Evolutionary conservation across 73 alveolate species (phyloP).

Genomic region (Breviolum minutum): DNA sequence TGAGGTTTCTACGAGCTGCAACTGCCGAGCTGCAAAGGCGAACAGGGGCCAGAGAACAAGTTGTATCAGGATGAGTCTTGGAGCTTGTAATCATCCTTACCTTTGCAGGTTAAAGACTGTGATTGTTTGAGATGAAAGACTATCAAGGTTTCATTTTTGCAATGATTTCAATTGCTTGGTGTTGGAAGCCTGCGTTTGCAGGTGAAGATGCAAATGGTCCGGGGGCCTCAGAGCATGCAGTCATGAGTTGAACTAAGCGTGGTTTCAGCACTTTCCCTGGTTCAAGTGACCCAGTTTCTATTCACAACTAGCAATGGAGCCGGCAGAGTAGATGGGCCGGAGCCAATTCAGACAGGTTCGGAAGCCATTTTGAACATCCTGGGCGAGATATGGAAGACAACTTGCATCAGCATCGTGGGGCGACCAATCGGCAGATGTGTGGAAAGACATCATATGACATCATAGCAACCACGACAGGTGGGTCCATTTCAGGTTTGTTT

Average conservation of each 20-base stretch:
- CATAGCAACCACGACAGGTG: background rate
- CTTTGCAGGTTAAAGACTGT: too few species aligned
- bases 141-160: too few species aligned
- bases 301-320: too few species aligned
- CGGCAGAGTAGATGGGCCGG: background rate
- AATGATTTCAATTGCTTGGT: too few species aligned
- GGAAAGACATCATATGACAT: background rate
- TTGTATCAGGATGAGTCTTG: too few species aligned
- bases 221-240: background rate
- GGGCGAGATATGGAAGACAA: constrained; percentile 88
- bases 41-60: background rate
- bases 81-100: too few species aligned
- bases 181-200: background rate
- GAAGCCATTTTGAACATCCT: constrained; percentile 71
- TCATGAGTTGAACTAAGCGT: too few species aligned
- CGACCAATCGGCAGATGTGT: background rate
- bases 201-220: constrained; percentile 4
- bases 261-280: too few species aligned
- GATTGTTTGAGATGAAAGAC: too few species aligned
- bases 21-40: constrained; percentile 44
- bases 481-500: background rate
- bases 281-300: background rate
- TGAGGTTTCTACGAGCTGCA: constrained; percentile 36
- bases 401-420: constrained; percentile 88
- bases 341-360: background rate